phyloP scores from a whole-genome alignment of 352 stramenopile species.

The Aphanomyces cochlioides region DNA sequence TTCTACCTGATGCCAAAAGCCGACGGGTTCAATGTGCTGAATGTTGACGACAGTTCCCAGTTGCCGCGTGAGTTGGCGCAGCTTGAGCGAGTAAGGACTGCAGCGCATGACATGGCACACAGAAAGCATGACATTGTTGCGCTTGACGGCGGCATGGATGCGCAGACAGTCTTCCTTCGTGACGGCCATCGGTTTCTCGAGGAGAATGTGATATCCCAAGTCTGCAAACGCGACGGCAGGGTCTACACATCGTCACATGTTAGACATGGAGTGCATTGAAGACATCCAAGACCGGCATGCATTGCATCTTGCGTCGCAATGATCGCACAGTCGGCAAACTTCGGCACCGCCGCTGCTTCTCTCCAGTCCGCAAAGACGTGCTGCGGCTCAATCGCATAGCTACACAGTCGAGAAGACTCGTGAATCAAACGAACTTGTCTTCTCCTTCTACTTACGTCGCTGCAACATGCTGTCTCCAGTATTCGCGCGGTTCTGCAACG shows the following conservation, averaged over 20 bases:
- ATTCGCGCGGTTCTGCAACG: slow-evolving; percentile 30
- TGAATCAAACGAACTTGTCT: neutral
- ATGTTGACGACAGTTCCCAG: slow-evolving; percentile 33
- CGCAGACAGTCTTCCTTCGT: slow-evolving; percentile 28
- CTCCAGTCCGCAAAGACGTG: slow-evolving; percentile 28
- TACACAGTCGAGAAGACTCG: neutral
- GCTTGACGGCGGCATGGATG: slow-evolving; percentile 29
- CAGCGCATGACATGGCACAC: slow-evolving; percentile 33
- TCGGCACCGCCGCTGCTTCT: neutral
- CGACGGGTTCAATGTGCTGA: slow-evolving; percentile 33
- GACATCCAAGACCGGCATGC: slow-evolving; percentile 19
- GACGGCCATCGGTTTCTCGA: slow-evolving; percentile 34
- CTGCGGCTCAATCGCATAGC: neutral
- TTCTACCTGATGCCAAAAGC: slow-evolving; percentile 31
- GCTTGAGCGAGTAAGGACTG: slow-evolving; percentile 32
- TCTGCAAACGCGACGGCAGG: slow-evolving; percentile 31
- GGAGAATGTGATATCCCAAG: slow-evolving; percentile 35
- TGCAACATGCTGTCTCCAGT: slow-evolving; percentile 21
- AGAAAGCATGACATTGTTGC: slow-evolving; percentile 31
- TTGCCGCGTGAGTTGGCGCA: slow-evolving; percentile 26
- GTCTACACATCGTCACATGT: slow-evolving; percentile 2
- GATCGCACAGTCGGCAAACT: slow-evolving; percentile 32
- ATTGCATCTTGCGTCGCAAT: slow-evolving; percentile 33
- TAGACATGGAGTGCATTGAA: neutral
- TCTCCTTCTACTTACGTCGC: neutral